phyloP scores from a whole-genome alignment of 2,329 filamentous ascomycete genomes.

The Colletotrichum orchidophilum region DNA sequence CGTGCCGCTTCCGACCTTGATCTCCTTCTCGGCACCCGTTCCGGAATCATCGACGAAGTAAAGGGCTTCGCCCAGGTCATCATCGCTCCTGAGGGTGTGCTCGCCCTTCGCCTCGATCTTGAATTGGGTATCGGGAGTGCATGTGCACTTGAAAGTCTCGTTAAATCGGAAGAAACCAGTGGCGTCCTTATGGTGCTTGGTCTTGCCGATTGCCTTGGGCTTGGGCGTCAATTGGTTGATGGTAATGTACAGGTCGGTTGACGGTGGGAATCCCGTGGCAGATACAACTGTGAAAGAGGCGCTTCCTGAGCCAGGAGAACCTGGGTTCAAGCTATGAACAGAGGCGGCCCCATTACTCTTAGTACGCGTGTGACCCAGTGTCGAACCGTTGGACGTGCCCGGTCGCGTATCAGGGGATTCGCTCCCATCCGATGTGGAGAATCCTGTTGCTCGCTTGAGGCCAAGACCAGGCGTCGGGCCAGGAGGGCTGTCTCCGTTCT shows the following conservation, averaged over 20 bases:
- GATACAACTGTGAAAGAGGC: conserved; percentile 84
- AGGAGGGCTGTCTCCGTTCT: conserved; percentile 50
- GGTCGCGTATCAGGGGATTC: conserved; percentile 41
- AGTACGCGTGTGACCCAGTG: conserved; percentile 57
- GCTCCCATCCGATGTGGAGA: conserved; percentile 39
- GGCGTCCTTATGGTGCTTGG: conserved; percentile 84
- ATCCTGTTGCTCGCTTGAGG: conserved; percentile 53
- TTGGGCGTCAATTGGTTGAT: conserved; percentile 75
- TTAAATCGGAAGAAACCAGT: conserved; percentile 75
- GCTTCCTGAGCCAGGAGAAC: conserved; percentile 72
- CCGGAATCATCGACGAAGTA: conserved; percentile 91
- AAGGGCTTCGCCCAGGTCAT: conserved; percentile 83
- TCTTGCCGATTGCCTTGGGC: conserved; percentile 87
- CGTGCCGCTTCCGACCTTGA: conserved; percentile 77
- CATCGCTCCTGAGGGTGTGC: conserved; percentile 83
- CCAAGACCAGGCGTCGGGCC: conserved; percentile 41
- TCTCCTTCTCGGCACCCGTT: conserved; percentile 73
- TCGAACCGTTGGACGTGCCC: conserved; percentile 44
- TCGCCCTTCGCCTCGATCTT: conserved; percentile 87
- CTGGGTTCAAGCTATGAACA: conserved; percentile 69
- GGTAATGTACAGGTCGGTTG: conserved; percentile 80
- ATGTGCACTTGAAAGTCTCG: conserved; percentile 81
- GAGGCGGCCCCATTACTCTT: conserved; percentile 73
- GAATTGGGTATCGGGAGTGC: conserved; percentile 86
- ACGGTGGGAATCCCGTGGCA: conserved; percentile 79